Evolutionary conservation across 805 yeast species (phyloP).

Genomic region (Candida jianshihensis): DNA sequence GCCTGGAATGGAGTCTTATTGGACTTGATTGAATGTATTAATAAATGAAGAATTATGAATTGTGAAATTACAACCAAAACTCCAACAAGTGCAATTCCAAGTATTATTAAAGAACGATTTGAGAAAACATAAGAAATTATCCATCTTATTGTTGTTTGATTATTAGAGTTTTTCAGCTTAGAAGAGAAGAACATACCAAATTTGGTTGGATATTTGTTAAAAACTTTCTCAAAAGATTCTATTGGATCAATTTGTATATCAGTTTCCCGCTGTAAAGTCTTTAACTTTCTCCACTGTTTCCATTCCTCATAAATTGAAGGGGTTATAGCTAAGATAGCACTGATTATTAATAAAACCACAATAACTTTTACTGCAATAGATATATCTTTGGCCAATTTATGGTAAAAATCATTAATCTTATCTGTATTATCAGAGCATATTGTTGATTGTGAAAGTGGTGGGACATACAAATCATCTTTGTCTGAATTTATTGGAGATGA

Average conservation of each 20-base stretch:
- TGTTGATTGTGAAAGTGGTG: conserved; percentile 15
- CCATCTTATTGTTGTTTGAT: conserved; percentile 28
- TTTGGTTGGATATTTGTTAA: conserved; percentile 16
- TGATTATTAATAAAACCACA: conserved; percentile 30
- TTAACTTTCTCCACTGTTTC: conserved; percentile 40
- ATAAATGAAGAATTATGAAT: conserved; percentile 33
- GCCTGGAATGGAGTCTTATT: conserved; percentile 11
- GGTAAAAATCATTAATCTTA: conserved; percentile 34
- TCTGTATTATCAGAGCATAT: conserved; percentile 30
- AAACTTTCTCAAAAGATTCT: conserved; percentile 17
- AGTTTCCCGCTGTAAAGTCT: conserved; percentile 24
- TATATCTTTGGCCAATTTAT: conserved; percentile 25
- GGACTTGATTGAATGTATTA: conserved; percentile 14
- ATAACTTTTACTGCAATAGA: conserved; percentile 31
- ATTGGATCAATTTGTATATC: conserved; percentile 13
- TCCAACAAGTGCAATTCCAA: conserved; percentile 54
- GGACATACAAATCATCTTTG: conserved; percentile 3
- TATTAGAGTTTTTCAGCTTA: conserved; percentile 1
- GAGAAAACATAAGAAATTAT: conserved; percentile 40
- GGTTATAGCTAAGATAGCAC: conserved; percentile 34
- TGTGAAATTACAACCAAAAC: conserved; percentile 49
- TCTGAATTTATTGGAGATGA: conserved; percentile 15
- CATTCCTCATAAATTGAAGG: conserved; percentile 40
- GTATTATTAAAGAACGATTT: conserved; percentile 39
- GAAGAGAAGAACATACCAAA: conserved; percentile 13